A percentile compares a stretch with the other conserved stretches of the same genome.
Conservation (phyloP, 345 rosid genomes). For the Geranium rotundifolium region DNA sequence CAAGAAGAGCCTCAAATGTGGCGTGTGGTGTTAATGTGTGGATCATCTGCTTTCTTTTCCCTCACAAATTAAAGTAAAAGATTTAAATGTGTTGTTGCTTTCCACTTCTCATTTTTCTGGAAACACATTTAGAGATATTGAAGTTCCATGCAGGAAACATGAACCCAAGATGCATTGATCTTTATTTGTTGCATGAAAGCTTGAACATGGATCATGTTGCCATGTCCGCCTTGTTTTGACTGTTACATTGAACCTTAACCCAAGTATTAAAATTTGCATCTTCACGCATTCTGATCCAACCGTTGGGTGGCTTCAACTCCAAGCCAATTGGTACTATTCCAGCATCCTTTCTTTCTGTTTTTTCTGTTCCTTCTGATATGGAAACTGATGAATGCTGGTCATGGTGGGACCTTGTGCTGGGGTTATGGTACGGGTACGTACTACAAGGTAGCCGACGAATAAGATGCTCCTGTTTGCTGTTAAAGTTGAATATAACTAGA, state of each 20-base stretch:
- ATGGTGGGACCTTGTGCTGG: constrained; percentile 1
- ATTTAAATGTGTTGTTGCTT: constrained; percentile 16
- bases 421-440: constrained; percentile 20
- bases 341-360: not conserved
- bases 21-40: constrained; percentile 17
- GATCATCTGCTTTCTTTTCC: constrained; percentile 8
- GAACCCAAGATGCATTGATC: not conserved
- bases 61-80: constrained; percentile 11
- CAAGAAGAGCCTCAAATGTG: constrained; percentile 7
- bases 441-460: constrained; percentile 3
- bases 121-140: not conserved
- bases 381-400: not conserved
- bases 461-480: constrained; percentile 11
- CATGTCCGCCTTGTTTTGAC: no score
- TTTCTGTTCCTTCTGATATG: not conserved
- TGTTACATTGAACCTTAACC: not conserved
- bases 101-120: constrained; percentile 5
- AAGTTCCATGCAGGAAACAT: constrained; percentile 4
- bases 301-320: not conserved
- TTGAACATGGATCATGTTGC: not conserved
- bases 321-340: not conserved
- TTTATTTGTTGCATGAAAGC: not conserved
- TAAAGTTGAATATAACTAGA: constrained; percentile 4
- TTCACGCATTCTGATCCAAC: not conserved
- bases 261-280: no score